Percentiles rank a stretch among this genome's conserved stretches.
phyloP scores from a whole-genome alignment of 164 flowering plant species.

The Annona cherimola region DNA sequence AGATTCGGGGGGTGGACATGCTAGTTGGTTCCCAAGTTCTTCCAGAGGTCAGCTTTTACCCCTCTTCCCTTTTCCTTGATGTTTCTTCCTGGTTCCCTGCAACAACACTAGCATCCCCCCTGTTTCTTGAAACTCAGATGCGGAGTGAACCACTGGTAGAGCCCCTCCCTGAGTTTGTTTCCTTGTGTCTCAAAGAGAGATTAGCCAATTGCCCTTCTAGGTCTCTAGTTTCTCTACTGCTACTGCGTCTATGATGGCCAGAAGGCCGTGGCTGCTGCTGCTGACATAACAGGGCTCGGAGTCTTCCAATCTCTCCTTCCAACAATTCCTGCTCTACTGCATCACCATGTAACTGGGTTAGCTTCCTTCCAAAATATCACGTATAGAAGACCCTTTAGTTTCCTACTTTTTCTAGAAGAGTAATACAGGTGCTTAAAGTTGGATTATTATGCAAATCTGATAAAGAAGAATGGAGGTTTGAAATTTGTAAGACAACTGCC shows the following conservation, averaged over 20 bases:
- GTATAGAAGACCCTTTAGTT: background rate
- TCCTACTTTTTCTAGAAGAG: background rate
- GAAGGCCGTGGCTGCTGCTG: constrained; percentile 44
- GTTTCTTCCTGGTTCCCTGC: background rate
- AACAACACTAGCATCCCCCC: background rate
- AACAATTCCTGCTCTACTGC: constrained; percentile 93
- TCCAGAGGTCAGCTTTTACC: background rate
- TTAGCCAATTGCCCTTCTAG: constrained; percentile 74
- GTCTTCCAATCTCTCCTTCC: constrained; percentile 84
- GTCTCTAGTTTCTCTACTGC: constrained; percentile 44
- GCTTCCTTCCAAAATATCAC: background rate
- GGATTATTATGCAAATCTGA: background rate
- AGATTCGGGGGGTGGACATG: background rate
- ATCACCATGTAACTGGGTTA: constrained; percentile 5
- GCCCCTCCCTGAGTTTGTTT: constrained; percentile 43
- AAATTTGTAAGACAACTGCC: background rate
- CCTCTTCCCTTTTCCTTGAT: background rate
- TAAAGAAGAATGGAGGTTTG: background rate
- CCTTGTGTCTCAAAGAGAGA: constrained; percentile 63
- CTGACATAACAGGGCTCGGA: constrained; percentile 47
- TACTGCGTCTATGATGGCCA: constrained; percentile 49
- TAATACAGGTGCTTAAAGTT: background rate
- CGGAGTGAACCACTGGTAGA: constrained; percentile 43
- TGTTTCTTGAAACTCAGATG: constrained; percentile 19
- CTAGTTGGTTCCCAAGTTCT: background rate